Base-by-base conservation (phyloP, 768 basidiomycete genomes). In the Exsudoporus frostii region DNA sequence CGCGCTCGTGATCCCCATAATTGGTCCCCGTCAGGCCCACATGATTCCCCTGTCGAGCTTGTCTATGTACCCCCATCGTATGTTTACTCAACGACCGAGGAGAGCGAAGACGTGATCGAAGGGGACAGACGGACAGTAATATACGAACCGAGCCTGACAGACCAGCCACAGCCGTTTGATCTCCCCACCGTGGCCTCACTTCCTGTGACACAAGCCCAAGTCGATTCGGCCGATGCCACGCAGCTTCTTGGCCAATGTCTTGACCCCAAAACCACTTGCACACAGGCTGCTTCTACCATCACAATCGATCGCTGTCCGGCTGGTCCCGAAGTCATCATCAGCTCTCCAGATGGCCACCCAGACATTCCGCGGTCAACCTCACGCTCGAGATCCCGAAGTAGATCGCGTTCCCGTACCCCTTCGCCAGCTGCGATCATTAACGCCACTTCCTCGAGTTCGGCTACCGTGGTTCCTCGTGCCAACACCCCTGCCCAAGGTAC, bases 21-120 rank as follows among this genome's bases (percentile, higher is more conserved):
- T n/a, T 50, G 45, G 27, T 48, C 61, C n/a, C 46, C 65, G 1
- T 57, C 55, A 51, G 53, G 56, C 45, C 63, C 67, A 22, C 76
- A 74, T 39, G 74, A 75, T 48, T 76, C 79, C 0, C 80, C 83
- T 1, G 84, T 88, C 36, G 85, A 87, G 55, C 75, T 89, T 57
- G 87, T 89, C 22, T 89, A 88, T 62, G 84, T 85, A 15, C 87
- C 87, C 1, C 73, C 76, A n/a, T 63, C 67, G 5, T 76, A 73
- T 54, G 15, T 58, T 27, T 64, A 60, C 50, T 56, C 64, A 2
- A 17, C 61, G 19, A 19, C 38, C 1, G 61, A 59, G 10, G 60
- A 58, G 41, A 43, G 40, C 27, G 70, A 65, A 32, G 55, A 56
- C 25, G 59, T 55, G 9, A 58, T 54, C 54, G 43, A 56, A 17